Evolutionary conservation across 1,139 yeast species (phyloP), one percentile per base, ranked within the genome.

Genomic region (Debaryomycetaceae sp.): DNA sequence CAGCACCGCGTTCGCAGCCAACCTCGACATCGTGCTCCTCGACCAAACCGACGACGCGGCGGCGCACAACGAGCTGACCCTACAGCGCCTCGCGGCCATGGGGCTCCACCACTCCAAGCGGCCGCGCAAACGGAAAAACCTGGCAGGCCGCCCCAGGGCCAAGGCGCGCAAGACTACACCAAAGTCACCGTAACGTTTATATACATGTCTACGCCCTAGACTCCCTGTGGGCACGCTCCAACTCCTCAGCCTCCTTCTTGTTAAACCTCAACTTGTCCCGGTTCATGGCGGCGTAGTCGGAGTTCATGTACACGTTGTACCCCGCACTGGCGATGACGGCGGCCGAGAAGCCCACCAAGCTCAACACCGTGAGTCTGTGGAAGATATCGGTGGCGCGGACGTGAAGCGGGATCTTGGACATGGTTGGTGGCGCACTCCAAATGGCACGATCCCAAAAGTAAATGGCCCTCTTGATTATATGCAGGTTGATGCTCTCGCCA

Each of bases 361-460:
- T 75, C 26, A 85, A 61, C 18, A 86, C 95, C 0, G 93, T 77
- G 37, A 83, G 57, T 63, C 96, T 83, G 59, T 86, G 96, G 22
- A 78, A 73, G 31, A 83, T 77, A 57, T 86, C 96, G 11, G 94
- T 82, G 10, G 77, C 78, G 51, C 73, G 68, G 23, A 65, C 74
- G 33, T 59, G 50, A 29, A 62, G 53, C 32, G 73, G 74, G 39
- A 65, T 64, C 49, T 53, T 61, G 35, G 53, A 45, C 28, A 33
- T 33, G 5, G n/a, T n/a, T n/a, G n/a, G n/a, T n/a, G n/a, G n/a
- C n/a, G n/a, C n/a, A n/a, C n/a, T n/a, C n/a, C n/a, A n/a, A n/a
- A n/a, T n/a, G n/a, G n/a, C n/a, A n/a, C n/a, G n/a, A n/a, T n/a
- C n/a, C n/a, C n/a, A n/a, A n/a, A n/a, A n/a, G n/a, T n/a, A n/a